These are phyloP conservation scores for Aspergillus neoniger DNA, from an alignment of 2,329 filamentous ascomycete genomes.

Conservation along the genomic window DNA sequence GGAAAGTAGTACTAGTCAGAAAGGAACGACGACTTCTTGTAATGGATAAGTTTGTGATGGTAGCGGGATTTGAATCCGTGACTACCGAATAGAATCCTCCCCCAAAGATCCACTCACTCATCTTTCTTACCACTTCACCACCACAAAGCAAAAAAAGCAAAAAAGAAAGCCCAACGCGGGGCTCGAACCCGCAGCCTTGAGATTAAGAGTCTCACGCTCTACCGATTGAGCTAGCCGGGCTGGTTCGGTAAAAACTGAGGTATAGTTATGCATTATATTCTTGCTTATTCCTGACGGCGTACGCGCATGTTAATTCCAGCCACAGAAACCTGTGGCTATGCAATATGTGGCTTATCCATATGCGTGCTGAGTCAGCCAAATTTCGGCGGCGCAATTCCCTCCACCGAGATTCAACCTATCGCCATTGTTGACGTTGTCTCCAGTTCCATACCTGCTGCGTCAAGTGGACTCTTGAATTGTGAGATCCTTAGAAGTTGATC, in stretches of 20 bases:
- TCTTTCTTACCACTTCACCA: too few relatives aligned
- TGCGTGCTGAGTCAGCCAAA: not conserved
- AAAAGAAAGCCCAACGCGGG: constrained; percentile 41
- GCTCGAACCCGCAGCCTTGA: constrained; percentile 46
- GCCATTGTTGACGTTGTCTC: not conserved
- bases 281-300: not conserved
- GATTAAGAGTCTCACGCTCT: constrained; percentile 54
- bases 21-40: too few relatives aligned
- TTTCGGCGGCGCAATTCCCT: not conserved
- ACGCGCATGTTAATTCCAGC: not conserved
- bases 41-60: too few relatives aligned
- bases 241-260: constrained; percentile 9
- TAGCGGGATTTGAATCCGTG: too few relatives aligned
- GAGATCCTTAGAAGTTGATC: not conserved
- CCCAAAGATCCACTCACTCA: too few relatives aligned
- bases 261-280: too few relatives aligned
- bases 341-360: not conserved
- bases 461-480: not conserved
- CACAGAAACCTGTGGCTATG: not conserved
- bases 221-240: constrained; percentile 55
- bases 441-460: not conserved
- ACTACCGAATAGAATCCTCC: too few relatives aligned
- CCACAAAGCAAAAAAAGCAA: not conserved
- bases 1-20: too few relatives aligned
- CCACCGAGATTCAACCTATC: not conserved